phyloP scores from a whole-genome alignment of 441 rosid species.

The Erodium chrysanthum region DNA sequence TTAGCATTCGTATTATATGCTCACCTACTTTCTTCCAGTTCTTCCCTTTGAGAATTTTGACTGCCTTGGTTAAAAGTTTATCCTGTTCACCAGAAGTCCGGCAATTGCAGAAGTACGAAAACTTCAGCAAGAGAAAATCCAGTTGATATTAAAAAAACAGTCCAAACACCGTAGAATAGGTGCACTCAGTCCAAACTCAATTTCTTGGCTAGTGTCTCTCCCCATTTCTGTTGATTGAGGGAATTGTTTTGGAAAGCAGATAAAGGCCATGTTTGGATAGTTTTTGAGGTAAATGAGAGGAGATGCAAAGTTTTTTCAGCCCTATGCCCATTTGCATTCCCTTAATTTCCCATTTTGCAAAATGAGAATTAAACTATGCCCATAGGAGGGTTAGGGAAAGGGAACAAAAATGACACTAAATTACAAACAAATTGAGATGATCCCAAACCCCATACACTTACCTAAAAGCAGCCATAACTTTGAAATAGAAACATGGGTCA shows the following conservation, averaged over 20 bases:
- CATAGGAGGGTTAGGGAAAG: background rate
- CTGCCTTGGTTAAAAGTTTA: constrained; percentile 23
- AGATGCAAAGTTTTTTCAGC: background rate
- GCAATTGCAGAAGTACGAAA: constrained; percentile 3
- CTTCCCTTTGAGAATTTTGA: constrained; percentile 28
- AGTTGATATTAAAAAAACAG: background rate
- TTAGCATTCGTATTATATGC: background rate
- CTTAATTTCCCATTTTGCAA: background rate
- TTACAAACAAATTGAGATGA: background rate
- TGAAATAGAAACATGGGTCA: background rate
- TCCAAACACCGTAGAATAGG: background rate
- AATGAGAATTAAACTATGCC: background rate
- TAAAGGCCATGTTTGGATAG: background rate
- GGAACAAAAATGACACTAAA: background rate
- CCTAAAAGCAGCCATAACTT: background rate
- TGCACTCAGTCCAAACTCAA: background rate
- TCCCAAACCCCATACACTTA: background rate
- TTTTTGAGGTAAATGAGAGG: background rate
- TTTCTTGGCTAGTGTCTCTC: background rate
- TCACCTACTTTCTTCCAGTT: constrained; percentile 43
- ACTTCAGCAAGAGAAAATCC: background rate
- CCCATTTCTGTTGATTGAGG: background rate
- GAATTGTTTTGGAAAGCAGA: background rate
- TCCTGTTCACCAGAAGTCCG: constrained; percentile 25
- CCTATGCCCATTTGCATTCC: background rate